These are phyloP conservation scores for Dryadomyces quercus-mongolicae DNA, from an alignment of 2,329 filamentous ascomycete species.

Conservation along the genomic window DNA sequence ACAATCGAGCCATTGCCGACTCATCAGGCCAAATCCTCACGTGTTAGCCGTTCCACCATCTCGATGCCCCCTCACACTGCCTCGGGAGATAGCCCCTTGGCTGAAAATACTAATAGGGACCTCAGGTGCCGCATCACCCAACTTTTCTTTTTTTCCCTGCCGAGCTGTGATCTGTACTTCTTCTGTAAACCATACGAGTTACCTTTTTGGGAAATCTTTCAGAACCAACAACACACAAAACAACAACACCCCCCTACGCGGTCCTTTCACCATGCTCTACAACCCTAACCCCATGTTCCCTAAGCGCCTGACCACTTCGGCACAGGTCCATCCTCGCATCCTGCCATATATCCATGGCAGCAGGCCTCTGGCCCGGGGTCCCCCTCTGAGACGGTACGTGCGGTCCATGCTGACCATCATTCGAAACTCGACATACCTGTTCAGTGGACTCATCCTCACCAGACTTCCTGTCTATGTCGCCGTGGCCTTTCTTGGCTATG, in stretches of 20 bases:
- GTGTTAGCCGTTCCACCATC: slow-evolving; percentile 1
- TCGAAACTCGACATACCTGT: not conserved
- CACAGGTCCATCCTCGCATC: slow-evolving; percentile 20
- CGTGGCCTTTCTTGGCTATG: slow-evolving; percentile 7
- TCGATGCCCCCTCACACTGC: not conserved
- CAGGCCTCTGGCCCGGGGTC: slow-evolving; percentile 1
- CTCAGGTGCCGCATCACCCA: no score
- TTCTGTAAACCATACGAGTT: no score
- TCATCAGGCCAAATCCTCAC: not conserved
- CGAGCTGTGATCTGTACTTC: no score
- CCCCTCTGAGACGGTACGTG: slow-evolving; percentile 5
- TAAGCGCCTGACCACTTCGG: slow-evolving; percentile 11
- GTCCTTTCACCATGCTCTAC: slow-evolving; percentile 2
- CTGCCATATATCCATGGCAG: slow-evolving; percentile 18
- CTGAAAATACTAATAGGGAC: not conserved
- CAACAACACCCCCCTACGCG: not conserved
- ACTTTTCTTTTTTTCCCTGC: no score
- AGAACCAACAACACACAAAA: no score
- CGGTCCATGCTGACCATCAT: not conserved
- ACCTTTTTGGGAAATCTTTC: no score
- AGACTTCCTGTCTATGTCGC: slow-evolving; percentile 7
- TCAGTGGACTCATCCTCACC: not conserved
- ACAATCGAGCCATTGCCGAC: slow-evolving; percentile 4
- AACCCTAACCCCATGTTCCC: not conserved
- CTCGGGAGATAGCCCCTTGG: not conserved